Base-by-base conservation (phyloP, 345 rosid species). In the Citropsis articulata region DNA sequence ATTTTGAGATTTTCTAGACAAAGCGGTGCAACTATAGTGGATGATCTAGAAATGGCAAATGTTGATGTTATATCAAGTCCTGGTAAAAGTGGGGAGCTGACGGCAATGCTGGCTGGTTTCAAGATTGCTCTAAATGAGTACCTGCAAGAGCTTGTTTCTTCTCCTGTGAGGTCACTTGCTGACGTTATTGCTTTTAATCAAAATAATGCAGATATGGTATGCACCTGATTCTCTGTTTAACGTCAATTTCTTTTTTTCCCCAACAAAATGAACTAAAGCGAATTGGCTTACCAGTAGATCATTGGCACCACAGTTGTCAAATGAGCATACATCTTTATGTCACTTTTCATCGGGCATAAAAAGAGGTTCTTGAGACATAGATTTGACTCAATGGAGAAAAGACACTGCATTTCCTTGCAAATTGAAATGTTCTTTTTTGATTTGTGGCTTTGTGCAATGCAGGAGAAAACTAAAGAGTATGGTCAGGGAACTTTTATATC, bases 111-210 rank as follows among this genome's bases (percentile, higher is more conserved):
- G 50, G 83, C 84, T 16, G 86, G 75, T 16, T 82, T 87, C 83
- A 85, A 85, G 80, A n/a, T 76, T 13, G 21, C 81, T 45, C 24
- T 87, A 27, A 81, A 87, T 60, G 77, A 71, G 1, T 84, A 84
- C 84, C 83, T 84, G 8, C 48, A 81, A n/a, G 79, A 63, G 25
- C 85, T 85, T 14, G 35, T 81, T 36, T 67, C 62, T 7, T 85
- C 88, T 71, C 86, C 87, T 0, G 87, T 87, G 38, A 69, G 84
- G 75, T 83, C 83, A 12, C 79, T 87, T 28, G 80, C 86, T 5
- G 84, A 83, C 14, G 53, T 87, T 9, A 78, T 87, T 31, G 71
- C 74, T 25, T 87, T 84, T 80, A 87, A 84, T 75, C 9, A 66
- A 57, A 60, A 83, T 53, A 76, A 87, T 70, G 77, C 84, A 28